phyloP scores from a whole-genome alignment of 148 eudicot species.

The Rhododendron ferrugineum region DNA sequence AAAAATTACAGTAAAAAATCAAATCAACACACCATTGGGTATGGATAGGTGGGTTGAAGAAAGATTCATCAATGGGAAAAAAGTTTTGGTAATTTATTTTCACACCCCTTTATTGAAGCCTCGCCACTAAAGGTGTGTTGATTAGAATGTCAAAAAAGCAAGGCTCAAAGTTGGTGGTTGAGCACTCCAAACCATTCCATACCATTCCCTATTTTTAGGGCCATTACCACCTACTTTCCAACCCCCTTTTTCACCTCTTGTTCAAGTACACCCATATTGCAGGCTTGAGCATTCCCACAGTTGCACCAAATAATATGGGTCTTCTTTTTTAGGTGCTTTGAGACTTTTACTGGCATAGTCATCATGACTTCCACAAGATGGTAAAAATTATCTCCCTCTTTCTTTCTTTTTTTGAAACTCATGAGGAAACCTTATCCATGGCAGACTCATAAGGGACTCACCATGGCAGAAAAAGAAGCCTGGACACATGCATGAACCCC shows the following conservation, averaged over 20 bases:
- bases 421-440: neutral
- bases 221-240: constrained; percentile 13
- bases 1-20: no score
- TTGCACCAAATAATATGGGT: neutral
- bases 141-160: constrained; percentile 4
- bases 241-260: neutral
- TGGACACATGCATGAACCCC: neutral
- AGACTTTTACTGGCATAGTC: constrained; percentile 2
- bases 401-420: neutral
- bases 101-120: no score
- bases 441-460: neutral
- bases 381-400: neutral
- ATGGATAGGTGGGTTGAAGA: no score
- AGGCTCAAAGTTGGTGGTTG: constrained; percentile 10
- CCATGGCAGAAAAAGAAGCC: neutral
- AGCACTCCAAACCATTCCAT: constrained; percentile 14
- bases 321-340: constrained; percentile 14
- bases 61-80: no score
- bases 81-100: no score
- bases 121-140: no score
- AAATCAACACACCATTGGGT: no score
- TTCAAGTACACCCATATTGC: constrained; percentile 3
- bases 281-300: constrained; percentile 1
- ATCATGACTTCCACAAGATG: constrained; percentile 14
- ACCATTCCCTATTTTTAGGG: constrained; percentile 5